A percentile compares a stretch with the other conserved stretches of the same genome.
Evolutionary conservation across 139 green algal species (phyloP).

Genomic region (Coccomyxa sp.): DNA sequence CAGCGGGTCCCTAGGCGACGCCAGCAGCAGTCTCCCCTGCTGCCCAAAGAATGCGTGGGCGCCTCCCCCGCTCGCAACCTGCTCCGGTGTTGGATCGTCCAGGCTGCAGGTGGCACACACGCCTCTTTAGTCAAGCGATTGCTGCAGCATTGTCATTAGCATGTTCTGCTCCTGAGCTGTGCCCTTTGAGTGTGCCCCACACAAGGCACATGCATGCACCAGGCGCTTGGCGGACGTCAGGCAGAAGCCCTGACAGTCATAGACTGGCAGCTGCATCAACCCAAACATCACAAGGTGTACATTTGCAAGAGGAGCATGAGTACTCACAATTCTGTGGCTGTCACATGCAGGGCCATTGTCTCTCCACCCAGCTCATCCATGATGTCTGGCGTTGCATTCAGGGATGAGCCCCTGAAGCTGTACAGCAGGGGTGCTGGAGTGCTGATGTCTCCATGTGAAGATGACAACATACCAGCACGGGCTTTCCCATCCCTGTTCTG

Average conservation of each 20-base stretch:
- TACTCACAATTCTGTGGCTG: slow-evolving; percentile 51
- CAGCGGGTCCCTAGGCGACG: slow-evolving; percentile 51
- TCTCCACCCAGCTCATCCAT: slow-evolving; percentile 36
- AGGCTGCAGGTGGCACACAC: slow-evolving; percentile 56
- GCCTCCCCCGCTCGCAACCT: slow-evolving; percentile 18
- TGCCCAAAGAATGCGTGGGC: slow-evolving; percentile 41
- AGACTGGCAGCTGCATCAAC: no score
- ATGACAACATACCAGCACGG: slow-evolving; percentile 5
- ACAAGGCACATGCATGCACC: no score
- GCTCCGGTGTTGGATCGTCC: slow-evolving; percentile 26
- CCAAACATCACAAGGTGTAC: neutral
- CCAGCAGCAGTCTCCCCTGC: slow-evolving; percentile 29
- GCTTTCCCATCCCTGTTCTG: slow-evolving; percentile 10
- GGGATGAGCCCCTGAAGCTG: slow-evolving; percentile 38
- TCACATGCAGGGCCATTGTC: slow-evolving; percentile 32
- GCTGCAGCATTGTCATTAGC: no score
- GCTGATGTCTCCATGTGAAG: slow-evolving; percentile 5
- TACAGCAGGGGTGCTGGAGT: slow-evolving; percentile 54
- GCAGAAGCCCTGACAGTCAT: no score
- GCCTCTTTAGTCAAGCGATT: no score
- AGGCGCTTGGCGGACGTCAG: no score
- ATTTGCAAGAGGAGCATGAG: neutral
- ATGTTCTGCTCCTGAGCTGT: no score
- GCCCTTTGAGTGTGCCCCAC: no score
- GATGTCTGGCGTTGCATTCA: slow-evolving; percentile 57